Evolutionary conservation across 1,284 basidiomycete species (phyloP).

Genomic region (Cryptococcus wingfieldii): DNA sequence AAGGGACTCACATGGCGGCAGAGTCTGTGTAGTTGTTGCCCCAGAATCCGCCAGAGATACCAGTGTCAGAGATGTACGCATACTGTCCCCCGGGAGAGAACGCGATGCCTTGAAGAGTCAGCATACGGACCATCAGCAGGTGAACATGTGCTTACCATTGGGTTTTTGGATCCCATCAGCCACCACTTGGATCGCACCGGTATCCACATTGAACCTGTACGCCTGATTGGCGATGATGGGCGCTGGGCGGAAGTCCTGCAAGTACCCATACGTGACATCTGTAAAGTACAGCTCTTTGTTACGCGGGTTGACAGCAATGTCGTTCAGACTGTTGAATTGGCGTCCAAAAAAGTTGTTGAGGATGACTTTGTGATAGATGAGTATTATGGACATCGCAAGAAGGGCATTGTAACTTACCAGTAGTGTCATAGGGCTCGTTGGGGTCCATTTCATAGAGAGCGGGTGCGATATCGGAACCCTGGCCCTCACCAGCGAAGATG

Average conservation of each 20-base stretch:
- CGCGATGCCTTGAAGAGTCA: constrained; percentile 42
- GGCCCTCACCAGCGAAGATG: constrained; percentile 64
- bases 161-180: constrained; percentile 59
- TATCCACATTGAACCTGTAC: constrained; percentile 64
- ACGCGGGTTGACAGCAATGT: constrained; percentile 63
- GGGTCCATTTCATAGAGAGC: constrained; percentile 65
- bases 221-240: constrained; percentile 60
- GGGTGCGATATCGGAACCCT: constrained; percentile 58
- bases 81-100: constrained; percentile 13
- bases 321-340: constrained; percentile 75
- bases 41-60: constrained; percentile 21
- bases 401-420: constrained; percentile 31
- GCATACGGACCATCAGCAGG: constrained; percentile 29
- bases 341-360: constrained; percentile 67
- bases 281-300: background rate
- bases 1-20: constrained; percentile 25
- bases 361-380: constrained; percentile 44
- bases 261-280: constrained; percentile 19
- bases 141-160: constrained; percentile 25
- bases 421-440: constrained; percentile 58
- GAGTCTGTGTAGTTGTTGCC: constrained; percentile 13
- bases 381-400: background rate
- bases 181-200: constrained; percentile 60
- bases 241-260: constrained; percentile 46
- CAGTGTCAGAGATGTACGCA: constrained; percentile 30